Conservation (phyloP, 768 basidiomycete species). For the Russula earlei region DNA sequence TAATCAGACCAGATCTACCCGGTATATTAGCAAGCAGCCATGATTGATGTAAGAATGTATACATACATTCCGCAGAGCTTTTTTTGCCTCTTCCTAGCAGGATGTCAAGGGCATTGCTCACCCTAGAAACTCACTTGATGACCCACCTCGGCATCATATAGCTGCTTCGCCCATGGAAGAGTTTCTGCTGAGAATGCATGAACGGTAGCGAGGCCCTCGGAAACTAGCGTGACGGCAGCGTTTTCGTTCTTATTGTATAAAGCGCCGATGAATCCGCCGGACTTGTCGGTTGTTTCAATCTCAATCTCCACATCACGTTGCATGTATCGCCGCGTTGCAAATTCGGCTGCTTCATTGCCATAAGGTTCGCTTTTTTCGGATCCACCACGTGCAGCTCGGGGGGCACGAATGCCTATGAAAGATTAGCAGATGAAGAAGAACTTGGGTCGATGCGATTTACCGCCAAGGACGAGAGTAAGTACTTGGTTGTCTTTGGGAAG, state of each 20-base stretch:
- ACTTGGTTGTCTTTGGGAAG: slow-evolving; percentile 90
- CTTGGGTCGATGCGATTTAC: slow-evolving; percentile 29
- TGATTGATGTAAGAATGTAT: background rate
- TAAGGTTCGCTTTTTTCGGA: slow-evolving; percentile 87
- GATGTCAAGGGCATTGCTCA: background rate
- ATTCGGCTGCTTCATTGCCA: slow-evolving; percentile 75
- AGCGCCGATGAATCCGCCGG: slow-evolving; percentile 89
- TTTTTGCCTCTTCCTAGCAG: slow-evolving; percentile 68
- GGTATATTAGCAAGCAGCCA: background rate
- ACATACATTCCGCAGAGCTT: slow-evolving; percentile 65
- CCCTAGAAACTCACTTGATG: background rate
- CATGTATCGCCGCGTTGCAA: slow-evolving; percentile 72
- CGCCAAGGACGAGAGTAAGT: slow-evolving; percentile 84
- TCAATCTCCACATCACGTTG: slow-evolving; percentile 94
- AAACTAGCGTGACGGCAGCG: slow-evolving; percentile 71
- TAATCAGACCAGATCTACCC: slow-evolving; percentile 79
- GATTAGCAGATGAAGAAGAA: background rate
- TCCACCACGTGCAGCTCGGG: slow-evolving; percentile 69
- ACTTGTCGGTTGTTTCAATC: slow-evolving; percentile 84
- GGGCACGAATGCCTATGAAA: slow-evolving; percentile 75
- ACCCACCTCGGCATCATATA: slow-evolving; percentile 76
- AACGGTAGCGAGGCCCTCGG: slow-evolving; percentile 82
- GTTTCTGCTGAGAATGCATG: slow-evolving; percentile 83
- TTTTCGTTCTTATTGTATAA: slow-evolving; percentile 86
- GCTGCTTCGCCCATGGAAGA: slow-evolving; percentile 67